Evolutionary conservation across 768 basidiomycete species (phyloP).

Genomic region (Kwoniella europaea): DNA sequence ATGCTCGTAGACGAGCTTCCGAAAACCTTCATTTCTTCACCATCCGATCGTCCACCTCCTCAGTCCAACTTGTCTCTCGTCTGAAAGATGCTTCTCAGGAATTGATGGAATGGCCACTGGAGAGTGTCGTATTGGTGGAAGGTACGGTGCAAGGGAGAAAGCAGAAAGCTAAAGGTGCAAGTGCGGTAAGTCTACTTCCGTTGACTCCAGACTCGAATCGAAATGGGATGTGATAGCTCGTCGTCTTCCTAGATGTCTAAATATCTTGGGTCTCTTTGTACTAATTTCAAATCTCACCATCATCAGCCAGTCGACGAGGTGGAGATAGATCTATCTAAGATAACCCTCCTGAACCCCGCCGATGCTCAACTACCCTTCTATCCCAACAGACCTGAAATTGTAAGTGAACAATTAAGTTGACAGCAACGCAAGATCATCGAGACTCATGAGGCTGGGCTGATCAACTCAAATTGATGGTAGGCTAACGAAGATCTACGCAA

Average conservation of each 20-base stretch:
- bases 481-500: constrained; percentile 84
- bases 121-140: constrained; percentile 76
- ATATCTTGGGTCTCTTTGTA: too few relatives aligned
- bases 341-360: constrained; percentile 80
- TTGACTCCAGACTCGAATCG: too few relatives aligned
- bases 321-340: constrained; percentile 75
- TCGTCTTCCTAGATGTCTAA: too few relatives aligned
- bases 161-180: constrained; percentile 41
- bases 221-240: too few relatives aligned
- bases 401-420: constrained; percentile 58
- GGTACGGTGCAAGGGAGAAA: constrained; percentile 68
- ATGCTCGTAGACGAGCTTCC: constrained; percentile 33
- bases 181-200: not conserved
- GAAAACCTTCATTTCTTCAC: constrained; percentile 76
- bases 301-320: constrained; percentile 68
- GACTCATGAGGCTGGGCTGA: constrained; percentile 8
- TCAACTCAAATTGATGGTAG: constrained; percentile 58
- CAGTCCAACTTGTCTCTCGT: constrained; percentile 71
- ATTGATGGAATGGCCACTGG: constrained; percentile 71
- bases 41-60: constrained; percentile 77
- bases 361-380: constrained; percentile 74
- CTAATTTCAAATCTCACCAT: not conserved
- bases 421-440: too few relatives aligned
- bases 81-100: constrained; percentile 56
- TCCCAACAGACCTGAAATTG: constrained; percentile 76